Conservation (phyloP, 345 rosid species). For the Linum tenue region DNA sequence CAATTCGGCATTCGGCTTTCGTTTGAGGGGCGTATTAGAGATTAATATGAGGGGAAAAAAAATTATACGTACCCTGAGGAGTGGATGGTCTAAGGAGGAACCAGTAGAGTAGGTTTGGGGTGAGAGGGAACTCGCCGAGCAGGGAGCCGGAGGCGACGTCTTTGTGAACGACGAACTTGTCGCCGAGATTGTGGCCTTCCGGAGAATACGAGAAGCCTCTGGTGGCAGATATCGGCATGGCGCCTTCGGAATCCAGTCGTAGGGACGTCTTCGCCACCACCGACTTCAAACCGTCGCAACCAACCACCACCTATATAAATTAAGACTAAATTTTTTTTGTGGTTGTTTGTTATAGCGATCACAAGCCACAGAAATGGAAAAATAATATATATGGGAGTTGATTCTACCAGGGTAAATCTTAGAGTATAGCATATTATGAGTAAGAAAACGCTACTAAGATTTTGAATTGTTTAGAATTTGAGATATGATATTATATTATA, state of each 20-base stretch:
- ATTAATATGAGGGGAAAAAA: too few species aligned
- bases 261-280: not conserved
- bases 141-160: not conserved
- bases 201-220: conserved; percentile 15
- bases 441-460: too few species aligned
- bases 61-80: conserved; percentile 19
- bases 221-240: not conserved
- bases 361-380: too few species aligned
- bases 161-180: not conserved
- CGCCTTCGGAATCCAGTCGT: not conserved
- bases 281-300: conserved; percentile 19
- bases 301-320: conserved; percentile 14
- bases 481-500: too few species aligned
- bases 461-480: too few species aligned
- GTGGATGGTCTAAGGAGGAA: conserved; percentile 15
- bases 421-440: too few species aligned
- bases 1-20: too few species aligned
- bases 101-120: conserved; percentile 21
- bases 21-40: too few species aligned
- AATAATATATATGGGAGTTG: too few species aligned
- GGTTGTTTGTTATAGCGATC: too few species aligned
- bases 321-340: not conserved
- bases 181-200: conserved; percentile 2
- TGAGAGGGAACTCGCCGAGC: conserved; percentile 20
- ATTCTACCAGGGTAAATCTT: too few species aligned